Evolutionary conservation across 1,284 basidiomycete genomes (phyloP), one percentile per base, ranked within the genome.

Genomic region (Malassezia caprae): DNA sequence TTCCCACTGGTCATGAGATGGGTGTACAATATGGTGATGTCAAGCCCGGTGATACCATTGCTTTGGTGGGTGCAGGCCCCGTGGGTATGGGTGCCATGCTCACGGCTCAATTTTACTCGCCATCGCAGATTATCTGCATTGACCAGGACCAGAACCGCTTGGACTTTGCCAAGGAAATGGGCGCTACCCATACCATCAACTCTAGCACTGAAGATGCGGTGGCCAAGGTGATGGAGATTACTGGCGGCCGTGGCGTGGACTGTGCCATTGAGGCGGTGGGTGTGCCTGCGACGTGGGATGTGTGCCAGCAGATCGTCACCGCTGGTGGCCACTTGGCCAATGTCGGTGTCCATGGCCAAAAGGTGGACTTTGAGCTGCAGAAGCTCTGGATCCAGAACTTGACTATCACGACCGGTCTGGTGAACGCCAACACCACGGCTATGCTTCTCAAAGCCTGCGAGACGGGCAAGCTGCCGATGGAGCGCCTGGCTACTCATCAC

Each of bases 311-410:
- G 24, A 43, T 43, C n/a, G 41, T 43, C 1, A 27, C 41, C 3
- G 41, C 41, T 3, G 41, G 41, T 27, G 41, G 41, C 4, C 41
- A 43, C 24, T 10, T 43, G 41, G 41, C 41, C 10, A 43, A 43
- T 19, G 41, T 43, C 24, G 41, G 41, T 43, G 41, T 43, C 17
- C 41, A 43, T 19, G 41, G 41, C 13, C 41, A 43, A 19, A 43
- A 43, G 24, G 41, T 43, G 24, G 41, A 43, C 41, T 43, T 43
- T 27, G 41, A 43, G 41, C 24, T 43, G 41, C 41, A 43, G 24
- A 43, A 43, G 41, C 41, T 43, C 4, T 43, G 41, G 41, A 27
- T 43, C 27, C 41, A 43, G 41, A 43, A 43, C 41, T 8, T 43
- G 21, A 43, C 41, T 3, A 43, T 43, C 15, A 43, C 41, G 8